phyloP scores from a whole-genome alignment of 2,329 filamentous ascomycete species.

The Fusarium sp. region DNA sequence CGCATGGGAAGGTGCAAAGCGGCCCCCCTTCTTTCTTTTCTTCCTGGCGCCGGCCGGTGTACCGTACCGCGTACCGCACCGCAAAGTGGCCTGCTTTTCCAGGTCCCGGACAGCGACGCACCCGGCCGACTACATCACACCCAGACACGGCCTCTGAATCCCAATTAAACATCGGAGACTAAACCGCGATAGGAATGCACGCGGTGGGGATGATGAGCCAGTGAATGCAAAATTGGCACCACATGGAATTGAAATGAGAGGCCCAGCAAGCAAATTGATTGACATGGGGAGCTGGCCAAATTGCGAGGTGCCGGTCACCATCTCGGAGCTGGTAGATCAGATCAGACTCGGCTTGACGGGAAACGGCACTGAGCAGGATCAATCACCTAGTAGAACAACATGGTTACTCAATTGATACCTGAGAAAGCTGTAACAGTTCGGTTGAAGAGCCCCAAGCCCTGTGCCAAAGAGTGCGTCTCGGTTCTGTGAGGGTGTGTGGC shows the following conservation, averaged over 20 bases:
- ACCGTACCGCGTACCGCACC: neutral
- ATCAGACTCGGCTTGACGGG: slow-evolving; percentile 9
- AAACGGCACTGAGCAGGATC: neutral
- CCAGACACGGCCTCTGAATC: slow-evolving; percentile 3
- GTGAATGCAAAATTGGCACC: slow-evolving; percentile 14
- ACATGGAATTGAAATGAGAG: slow-evolving; percentile 10
- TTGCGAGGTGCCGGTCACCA: slow-evolving; percentile 18
- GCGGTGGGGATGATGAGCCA: neutral
- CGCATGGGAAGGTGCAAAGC: neutral
- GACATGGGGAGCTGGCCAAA: neutral
- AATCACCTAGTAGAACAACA: neutral
- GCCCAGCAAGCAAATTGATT: slow-evolving; percentile 13
- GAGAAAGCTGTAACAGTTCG: neutral
- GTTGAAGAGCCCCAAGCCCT: neutral
- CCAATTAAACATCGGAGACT: slow-evolving; percentile 26
- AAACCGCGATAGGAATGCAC: slow-evolving; percentile 6
- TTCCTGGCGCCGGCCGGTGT: neutral
- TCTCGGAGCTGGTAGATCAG: slow-evolving; percentile 31
- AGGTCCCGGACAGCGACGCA: slow-evolving; percentile 24
- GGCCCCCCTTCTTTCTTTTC: neutral
- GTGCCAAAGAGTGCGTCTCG: slow-evolving; percentile 8
- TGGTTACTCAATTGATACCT: neutral
- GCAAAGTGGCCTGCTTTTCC: slow-evolving; percentile 35
- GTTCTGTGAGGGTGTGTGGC: slow-evolving; percentile 12
- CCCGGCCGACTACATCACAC: slow-evolving; percentile 18